Base-by-base conservation (phyloP, 2,329 filamentous ascomycete species). In the Epichloe scottii region DNA sequence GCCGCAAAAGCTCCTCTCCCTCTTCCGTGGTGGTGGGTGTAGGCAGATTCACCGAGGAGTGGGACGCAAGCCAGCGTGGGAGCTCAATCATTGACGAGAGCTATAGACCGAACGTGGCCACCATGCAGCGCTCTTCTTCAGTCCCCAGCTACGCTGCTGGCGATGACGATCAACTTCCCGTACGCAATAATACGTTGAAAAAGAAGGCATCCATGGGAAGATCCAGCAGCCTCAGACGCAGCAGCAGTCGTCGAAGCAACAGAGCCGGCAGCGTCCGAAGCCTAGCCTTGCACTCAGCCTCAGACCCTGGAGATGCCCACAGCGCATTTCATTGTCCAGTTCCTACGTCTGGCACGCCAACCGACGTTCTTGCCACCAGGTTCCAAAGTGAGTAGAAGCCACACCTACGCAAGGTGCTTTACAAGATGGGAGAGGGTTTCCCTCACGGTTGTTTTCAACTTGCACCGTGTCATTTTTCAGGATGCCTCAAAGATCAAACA, bases 241-340 rank as follows among this genome's bases (percentile, higher is more conserved):
- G 83, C 63, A 76, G 82, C 56, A 96, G 90, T 67, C 82, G 85
- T 50, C 80, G 83, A 59, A 95, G 88, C 66, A 79, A 87, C 69
- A 84, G 83, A 62, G 88, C 90, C 30, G 90, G 89, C 51, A 95
- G 89, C 64, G 88, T 96, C 48, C 81, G 82, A 59, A 94, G 89
- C 60, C 74, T 95, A 52, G 81, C 78, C 26, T 70, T 89, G 51
- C 86, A 87, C 53, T 82, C 86, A 53, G 78, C 74, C 5, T 75
- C 74, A 33, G 84, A 88, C 54, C 76, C 79, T 54, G 79, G 84
- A 53, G 82, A 88, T 63, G 74, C 77, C 57, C 85, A 90, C 64
- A 96, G 87, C 68, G 88, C 85, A 42, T 96, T 96, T 65, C 84
- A 83, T 65, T 89, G 89, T 46, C 93, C 93, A 1, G 85, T 98